Base-by-base conservation (phyloP, 2,329 filamentous ascomycete species). In the Alternaria metachromatica region DNA sequence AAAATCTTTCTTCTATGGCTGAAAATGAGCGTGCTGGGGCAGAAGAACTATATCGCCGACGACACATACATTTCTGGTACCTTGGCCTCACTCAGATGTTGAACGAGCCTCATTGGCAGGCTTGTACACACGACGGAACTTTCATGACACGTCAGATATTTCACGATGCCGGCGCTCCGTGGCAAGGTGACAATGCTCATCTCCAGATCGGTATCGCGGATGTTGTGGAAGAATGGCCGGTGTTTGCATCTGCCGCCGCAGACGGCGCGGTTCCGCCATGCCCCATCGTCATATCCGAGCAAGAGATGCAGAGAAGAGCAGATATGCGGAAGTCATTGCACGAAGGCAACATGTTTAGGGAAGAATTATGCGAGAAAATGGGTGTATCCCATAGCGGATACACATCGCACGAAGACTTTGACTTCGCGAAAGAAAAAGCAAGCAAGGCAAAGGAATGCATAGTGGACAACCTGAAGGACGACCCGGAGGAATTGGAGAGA, bases 11-110 rank as follows among this genome's bases (percentile, higher is more conserved):
- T 0, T 62, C 61, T 3, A 50, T 77, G 51, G 58, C 60, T 37
- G 62, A 68, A 37, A 26, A 28, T 26, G 69, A 74, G 18, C 66
- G 67, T 49, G 55, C 51, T 18, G 30, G 28, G 41, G 71, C 55
- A n/a, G 60, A 63, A 18, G 74, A 78, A 48, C 58, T 64, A 15
- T 74, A 65, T 50, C 72, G 76, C 20, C 71, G 72, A 44, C 60
- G 73, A n/a, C 71, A 76, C 33, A 37, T 76, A 23, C 75, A 78
- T 30, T 78, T 72, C 61, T 76, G 69, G 43, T 78, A 79, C 41
- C 55, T 78, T n/a, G 72, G 66, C 6, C 70, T 70, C 28, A 73
- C 74, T 9, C 63, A 66, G 43, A 54, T 66, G 50, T 25, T 73
- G 46, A 77, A 78, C 46, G 33, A 68, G 25, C 49, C 41, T 30